These are phyloP conservation scores for Ceratobasidium sp. DNA, from an alignment of 1,284 basidiomycete species.

Conservation along the genomic window DNA sequence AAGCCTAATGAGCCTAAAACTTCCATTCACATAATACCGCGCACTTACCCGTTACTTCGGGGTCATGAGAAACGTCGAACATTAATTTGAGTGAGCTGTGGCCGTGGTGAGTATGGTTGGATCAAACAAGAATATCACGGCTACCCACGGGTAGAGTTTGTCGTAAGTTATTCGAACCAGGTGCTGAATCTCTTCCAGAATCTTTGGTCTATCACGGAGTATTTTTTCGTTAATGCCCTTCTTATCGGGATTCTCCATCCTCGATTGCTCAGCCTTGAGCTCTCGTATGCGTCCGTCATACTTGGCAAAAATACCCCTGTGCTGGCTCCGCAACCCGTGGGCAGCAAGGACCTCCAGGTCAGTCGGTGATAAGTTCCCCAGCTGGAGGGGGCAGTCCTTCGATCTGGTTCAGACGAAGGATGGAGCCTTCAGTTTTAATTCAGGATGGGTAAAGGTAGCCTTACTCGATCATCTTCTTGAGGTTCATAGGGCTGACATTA, in stretches of 20 bases:
- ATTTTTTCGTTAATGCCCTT: neutral
- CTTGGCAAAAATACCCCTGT: neutral
- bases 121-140: neutral
- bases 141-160: neutral
- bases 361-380: neutral
- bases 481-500: neutral
- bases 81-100: conserved; percentile 5
- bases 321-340: conserved; percentile 17
- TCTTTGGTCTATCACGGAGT: neutral
- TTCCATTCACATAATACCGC: neutral
- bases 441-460: neutral
- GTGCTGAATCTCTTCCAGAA: neutral
- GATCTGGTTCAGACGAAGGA: neutral
- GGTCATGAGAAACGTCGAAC: neutral
- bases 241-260: neutral
- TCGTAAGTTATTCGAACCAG: neutral
- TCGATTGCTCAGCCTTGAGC: neutral
- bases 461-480: conserved; percentile 1
- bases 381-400: neutral
- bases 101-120: neutral
- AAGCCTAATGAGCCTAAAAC: too few relatives aligned
- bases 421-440: neutral
- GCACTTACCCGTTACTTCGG: conserved; percentile 27
- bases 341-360: conserved; percentile 1
- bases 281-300: conserved; percentile 9